phyloP scores from a whole-genome alignment of 768 basidiomycete genomes.

The Mrakia gelida region DNA sequence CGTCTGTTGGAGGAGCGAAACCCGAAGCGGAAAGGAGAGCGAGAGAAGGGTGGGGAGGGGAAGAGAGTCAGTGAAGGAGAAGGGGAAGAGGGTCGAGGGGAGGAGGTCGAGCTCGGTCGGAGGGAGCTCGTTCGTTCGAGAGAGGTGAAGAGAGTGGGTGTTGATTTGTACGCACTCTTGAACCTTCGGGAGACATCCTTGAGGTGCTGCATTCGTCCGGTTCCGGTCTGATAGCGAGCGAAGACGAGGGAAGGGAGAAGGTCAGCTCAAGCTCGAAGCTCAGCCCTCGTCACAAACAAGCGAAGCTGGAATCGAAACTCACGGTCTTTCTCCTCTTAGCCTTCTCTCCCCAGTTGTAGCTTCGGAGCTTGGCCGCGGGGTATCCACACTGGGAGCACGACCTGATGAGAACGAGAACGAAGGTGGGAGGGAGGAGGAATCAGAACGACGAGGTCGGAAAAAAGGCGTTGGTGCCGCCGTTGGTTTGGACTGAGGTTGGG shows the following conservation, averaged over 20 bases:
- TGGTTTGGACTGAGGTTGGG: too few relatives aligned
- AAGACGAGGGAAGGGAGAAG: neutral
- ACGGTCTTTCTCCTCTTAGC: constrained; percentile 99
- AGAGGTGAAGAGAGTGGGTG: constrained; percentile 30
- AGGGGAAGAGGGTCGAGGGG: neutral
- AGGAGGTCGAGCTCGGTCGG: constrained; percentile 31
- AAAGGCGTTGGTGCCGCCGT: neutral
- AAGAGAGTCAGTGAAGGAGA: constrained; percentile 18
- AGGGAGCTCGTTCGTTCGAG: neutral
- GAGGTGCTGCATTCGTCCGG: constrained; percentile 90
- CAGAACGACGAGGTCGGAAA: neutral
- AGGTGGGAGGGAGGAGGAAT: neutral
- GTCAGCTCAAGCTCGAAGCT: neutral
- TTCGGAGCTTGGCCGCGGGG: constrained; percentile 89
- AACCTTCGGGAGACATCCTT: constrained; percentile 89
- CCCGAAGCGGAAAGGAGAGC: neutral
- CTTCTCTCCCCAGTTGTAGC: constrained; percentile 97
- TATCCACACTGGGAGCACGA: constrained; percentile 95
- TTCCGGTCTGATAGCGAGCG: constrained; percentile 52
- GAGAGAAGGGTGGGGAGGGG: constrained; percentile 5
- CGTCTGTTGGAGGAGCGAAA: neutral
- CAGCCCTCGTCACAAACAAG: neutral
- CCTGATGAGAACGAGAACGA: constrained; percentile 42
- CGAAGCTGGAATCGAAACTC: constrained; percentile 31
- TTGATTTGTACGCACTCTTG: constrained; percentile 98